phyloP scores from a whole-genome alignment of 1,284 basidiomycete species.

The Acaromyces ingoldii region DNA sequence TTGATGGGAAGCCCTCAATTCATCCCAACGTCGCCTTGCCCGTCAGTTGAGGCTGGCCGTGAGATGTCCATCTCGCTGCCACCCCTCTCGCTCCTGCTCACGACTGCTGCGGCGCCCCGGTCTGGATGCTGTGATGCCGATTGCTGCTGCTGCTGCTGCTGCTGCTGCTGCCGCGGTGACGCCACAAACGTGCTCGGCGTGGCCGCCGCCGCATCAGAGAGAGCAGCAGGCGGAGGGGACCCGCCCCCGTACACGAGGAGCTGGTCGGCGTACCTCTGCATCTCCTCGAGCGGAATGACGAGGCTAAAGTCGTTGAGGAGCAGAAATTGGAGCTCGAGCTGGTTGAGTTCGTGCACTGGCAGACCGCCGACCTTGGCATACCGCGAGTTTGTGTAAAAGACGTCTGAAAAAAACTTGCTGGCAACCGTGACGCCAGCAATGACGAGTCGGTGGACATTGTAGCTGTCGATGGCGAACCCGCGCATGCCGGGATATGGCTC shows the following conservation, averaged over 20 bases:
- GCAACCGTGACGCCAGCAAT: conserved; percentile 97
- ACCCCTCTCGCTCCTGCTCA: too few relatives aligned
- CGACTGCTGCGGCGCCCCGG: too few relatives aligned
- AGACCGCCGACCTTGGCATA: conserved; percentile 98
- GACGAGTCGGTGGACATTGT: conserved; percentile 90
- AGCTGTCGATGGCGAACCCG: conserved; percentile 90
- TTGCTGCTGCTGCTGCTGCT: too few relatives aligned
- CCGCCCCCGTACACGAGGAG: conserved; percentile 58
- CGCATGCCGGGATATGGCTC: conserved; percentile 49
- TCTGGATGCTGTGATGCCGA: too few relatives aligned
- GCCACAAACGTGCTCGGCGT: too few relatives aligned
- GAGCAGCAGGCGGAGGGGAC: too few relatives aligned
- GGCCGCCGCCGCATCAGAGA: too few relatives aligned
- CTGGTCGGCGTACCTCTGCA: conserved; percentile 91
- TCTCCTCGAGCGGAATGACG: conserved; percentile 79
- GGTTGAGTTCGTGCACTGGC: conserved; percentile 87
- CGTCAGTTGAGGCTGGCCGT: too few relatives aligned
- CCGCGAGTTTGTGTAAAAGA: conserved; percentile 98
- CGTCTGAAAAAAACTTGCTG: conserved; percentile 97
- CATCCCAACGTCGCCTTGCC: too few relatives aligned
- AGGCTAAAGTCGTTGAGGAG: conserved; percentile 91
- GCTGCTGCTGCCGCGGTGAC: too few relatives aligned
- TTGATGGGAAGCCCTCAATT: too few relatives aligned
- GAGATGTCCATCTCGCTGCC: too few relatives aligned
- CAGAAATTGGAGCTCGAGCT: conserved; percentile 92